Evolutionary conservation across 1,139 yeast genomes (phyloP).

Genomic region (Yamadazyma oceani): DNA sequence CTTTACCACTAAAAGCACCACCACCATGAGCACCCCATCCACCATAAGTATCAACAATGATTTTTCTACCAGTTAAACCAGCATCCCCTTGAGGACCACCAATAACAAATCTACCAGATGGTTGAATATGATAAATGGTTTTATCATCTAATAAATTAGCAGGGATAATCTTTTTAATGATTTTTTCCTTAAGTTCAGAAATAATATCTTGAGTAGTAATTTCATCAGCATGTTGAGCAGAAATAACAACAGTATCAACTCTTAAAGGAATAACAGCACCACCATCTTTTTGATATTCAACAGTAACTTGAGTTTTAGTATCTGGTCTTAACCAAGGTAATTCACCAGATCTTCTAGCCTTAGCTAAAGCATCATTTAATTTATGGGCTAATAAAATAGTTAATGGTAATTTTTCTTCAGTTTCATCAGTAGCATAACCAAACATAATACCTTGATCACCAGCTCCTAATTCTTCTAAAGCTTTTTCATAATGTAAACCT

Average conservation of each 20-base stretch:
- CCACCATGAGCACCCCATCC: constrained; percentile 99
- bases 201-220: constrained; percentile 92
- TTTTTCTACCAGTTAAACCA: constrained; percentile 99
- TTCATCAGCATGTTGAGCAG: constrained; percentile 97
- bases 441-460: constrained; percentile 99
- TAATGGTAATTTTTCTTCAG: constrained; percentile 95
- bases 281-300: constrained; percentile 88
- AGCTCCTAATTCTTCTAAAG: constrained; percentile 97
- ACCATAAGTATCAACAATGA: constrained; percentile 99
- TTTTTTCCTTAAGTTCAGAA: constrained; percentile 69
- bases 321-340: constrained; percentile 98
- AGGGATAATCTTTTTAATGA: constrained; percentile 91
- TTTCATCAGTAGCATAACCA: constrained; percentile 99
- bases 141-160: constrained; percentile 86
- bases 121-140: constrained; percentile 97
- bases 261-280: constrained; percentile 96
- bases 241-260: constrained; percentile 96
- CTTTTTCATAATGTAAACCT: constrained; percentile 97
- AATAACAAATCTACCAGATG: constrained; percentile 98
- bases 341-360: constrained; percentile 94
- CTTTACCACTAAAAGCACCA: constrained; percentile 99
- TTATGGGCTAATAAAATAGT: constrained; percentile 93
- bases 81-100: constrained; percentile 99
- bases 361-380: constrained; percentile 94
- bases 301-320: constrained; percentile 99